phyloP scores from a whole-genome alignment of 1,284 basidiomycete species.

The Sporisorium scitamineum region DNA sequence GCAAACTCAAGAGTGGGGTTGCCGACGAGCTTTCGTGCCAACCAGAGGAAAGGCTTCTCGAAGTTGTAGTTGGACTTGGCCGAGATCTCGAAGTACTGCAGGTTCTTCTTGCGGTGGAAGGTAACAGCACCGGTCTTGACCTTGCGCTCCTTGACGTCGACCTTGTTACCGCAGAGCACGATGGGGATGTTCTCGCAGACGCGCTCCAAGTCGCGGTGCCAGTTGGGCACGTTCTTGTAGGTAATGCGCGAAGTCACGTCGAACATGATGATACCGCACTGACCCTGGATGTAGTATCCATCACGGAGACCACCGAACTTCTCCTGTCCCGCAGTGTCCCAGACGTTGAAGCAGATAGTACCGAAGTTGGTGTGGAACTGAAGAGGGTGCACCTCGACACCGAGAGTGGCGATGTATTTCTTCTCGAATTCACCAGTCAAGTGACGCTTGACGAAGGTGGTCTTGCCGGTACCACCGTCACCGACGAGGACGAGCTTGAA shows the following conservation, averaged over 20 bases:
- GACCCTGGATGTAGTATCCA: slow-evolving; percentile 74
- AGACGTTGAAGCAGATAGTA: slow-evolving; percentile 99
- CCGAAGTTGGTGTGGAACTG: slow-evolving; percentile 97
- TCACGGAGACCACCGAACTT: slow-evolving; percentile 78
- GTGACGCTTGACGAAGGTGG: slow-evolving; percentile 79
- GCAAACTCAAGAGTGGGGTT: slow-evolving; percentile 93
- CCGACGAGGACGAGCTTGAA: slow-evolving; percentile 99
- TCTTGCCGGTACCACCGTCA: slow-evolving; percentile 94
- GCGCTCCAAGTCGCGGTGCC: slow-evolving; percentile 99
- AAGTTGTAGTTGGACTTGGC: slow-evolving; percentile 99
- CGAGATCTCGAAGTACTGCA: slow-evolving; percentile 99
- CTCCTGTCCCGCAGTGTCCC: slow-evolving; percentile 99
- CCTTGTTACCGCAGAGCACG: slow-evolving; percentile 99
- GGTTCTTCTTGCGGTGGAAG: slow-evolving; percentile 99
- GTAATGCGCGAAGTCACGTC: slow-evolving; percentile 99
- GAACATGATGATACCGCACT: slow-evolving; percentile 99
- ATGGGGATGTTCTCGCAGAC: slow-evolving; percentile 99
- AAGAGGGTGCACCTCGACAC: slow-evolving; percentile 98
- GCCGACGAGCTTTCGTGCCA: slow-evolving; percentile 96
- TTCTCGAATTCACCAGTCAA: slow-evolving; percentile 99
- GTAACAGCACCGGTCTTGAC: slow-evolving; percentile 98
- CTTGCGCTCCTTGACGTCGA: slow-evolving; percentile 99
- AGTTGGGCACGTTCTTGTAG: slow-evolving; percentile 99
- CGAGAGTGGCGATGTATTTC: slow-evolving; percentile 99
- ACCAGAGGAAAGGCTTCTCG: slow-evolving; percentile 99